Evolutionary conservation across 805 yeast genomes (phyloP), one percentile per base, ranked within the genome.

Genomic region (Lachancea mirantina): DNA sequence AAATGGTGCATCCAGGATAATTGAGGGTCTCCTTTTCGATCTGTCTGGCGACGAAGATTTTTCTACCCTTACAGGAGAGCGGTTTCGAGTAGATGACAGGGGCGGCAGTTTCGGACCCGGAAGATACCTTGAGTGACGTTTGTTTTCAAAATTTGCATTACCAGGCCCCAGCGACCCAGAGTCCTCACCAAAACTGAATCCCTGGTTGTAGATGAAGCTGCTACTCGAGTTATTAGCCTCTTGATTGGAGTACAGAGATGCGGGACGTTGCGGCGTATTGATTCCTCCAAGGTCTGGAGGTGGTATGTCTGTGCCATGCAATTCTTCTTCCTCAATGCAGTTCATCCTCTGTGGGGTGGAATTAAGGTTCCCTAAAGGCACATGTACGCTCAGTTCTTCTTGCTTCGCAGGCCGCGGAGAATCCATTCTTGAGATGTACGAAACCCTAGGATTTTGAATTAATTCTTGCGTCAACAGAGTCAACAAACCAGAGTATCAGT

Each of bases 181-280:
- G 30, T 25, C 29, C 14, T 40, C 57, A 31, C 62, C 62, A 43
- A 57, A 57, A 3, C 54, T 48, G 31, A 57, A 57, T 1, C 52
- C 31, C 2, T 55, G 46, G 22, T 55, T 57, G 27, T 49, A 47
- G 11, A 57, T 49, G 15, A 57, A 21, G 33, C 57, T 54, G n/a
- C 59, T 52, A 28, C 59, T 52, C 5, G 62, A 57, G 24, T 52
- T 48, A 33, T 55, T 57, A 4, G 48, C 57, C 15, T 49, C 60
- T 14, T 46, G 42, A 6, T 41, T 30, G 1, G 55, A 40, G 30
- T 56, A 56, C 26, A 56, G 43, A 17, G 40, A 35, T 8, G 29
- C 26, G 6, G 46, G 42, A 9, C 41, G 18, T 16, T 27, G 36
- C 3, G 37, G 41, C 2, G 41, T 34, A 9, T 19, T 20, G 14